phyloP scores from a whole-genome alignment of 2,329 filamentous ascomycete genomes.

The Colletotrichum chlorophyti region DNA sequence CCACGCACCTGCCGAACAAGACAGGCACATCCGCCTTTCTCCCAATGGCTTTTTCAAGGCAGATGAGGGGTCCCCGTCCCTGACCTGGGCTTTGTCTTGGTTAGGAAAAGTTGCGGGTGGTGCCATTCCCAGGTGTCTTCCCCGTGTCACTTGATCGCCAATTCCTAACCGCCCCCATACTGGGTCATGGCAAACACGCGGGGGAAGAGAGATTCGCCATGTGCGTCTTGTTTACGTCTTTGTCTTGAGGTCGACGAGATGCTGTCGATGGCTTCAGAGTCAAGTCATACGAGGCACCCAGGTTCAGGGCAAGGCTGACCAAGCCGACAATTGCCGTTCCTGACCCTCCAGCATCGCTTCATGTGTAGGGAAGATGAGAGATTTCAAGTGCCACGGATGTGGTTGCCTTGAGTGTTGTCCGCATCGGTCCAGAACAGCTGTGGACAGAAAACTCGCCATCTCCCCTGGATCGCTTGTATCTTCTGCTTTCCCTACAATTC shows the following conservation, averaged over 20 bases:
- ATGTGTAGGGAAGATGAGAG: background rate
- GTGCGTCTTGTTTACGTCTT: background rate
- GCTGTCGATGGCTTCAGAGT: too few relatives aligned
- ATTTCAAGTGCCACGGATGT: too few relatives aligned
- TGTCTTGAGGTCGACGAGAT: background rate
- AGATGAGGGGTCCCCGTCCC: background rate
- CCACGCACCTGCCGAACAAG: constrained; percentile 9
- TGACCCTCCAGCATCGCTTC: background rate
- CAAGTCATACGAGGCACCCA: background rate
- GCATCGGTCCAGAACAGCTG: too few relatives aligned
- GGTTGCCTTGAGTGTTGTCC: background rate
- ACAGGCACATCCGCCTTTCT: background rate
- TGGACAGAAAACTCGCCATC: too few relatives aligned
- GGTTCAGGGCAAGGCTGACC: background rate
- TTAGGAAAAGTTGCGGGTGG: constrained; percentile 17
- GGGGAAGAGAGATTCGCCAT: background rate
- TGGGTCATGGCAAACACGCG: constrained; percentile 11
- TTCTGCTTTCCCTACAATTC: background rate
- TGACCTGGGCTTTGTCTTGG: constrained; percentile 6
- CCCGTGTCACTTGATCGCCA: constrained; percentile 22
- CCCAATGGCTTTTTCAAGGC: too few relatives aligned
- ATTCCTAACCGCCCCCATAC: background rate
- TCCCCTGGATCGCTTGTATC: background rate
- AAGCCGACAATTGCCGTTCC: background rate
- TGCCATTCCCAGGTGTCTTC: constrained; percentile 13